Percentiles rank a stretch among this genome's conserved stretches.
These are phyloP conservation scores for Trichoderma atrobrunneum DNA, from an alignment of 2,329 filamentous ascomycete species.

Conservation along the genomic window DNA sequence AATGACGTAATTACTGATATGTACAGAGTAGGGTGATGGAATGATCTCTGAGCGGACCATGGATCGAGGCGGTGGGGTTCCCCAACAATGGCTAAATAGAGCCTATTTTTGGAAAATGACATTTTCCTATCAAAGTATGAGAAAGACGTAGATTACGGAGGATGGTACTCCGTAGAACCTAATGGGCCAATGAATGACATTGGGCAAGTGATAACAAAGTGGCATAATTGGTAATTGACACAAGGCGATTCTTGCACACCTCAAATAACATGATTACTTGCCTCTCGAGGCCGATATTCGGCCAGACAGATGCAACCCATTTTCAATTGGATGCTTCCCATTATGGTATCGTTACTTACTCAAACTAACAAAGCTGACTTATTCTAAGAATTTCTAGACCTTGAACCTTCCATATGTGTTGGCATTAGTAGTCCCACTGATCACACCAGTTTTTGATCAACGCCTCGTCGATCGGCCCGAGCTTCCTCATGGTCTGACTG, in stretches of 20 bases:
- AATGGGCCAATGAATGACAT: background rate
- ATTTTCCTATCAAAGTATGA: background rate
- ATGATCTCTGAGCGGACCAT: background rate
- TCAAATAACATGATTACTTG: background rate
- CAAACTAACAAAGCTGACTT: background rate
- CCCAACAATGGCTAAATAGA: background rate
- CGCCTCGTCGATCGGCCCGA: conserved; percentile 40
- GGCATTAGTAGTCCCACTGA: conserved; percentile 38
- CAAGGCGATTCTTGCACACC: background rate
- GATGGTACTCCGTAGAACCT: background rate
- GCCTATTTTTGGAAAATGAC: background rate
- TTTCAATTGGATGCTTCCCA: background rate
- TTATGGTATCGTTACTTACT: background rate
- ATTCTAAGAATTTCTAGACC: background rate
- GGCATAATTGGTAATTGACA: background rate
- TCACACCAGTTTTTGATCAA: conserved; percentile 49
- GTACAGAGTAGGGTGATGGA: background rate
- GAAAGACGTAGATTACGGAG: background rate
- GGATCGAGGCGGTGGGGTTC: background rate
- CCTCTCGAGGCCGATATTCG: background rate
- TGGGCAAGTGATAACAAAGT: background rate
- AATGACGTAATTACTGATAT: background rate
- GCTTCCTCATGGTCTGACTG: conserved; percentile 42
- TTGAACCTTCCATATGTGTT: background rate
- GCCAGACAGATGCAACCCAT: background rate